Percentiles rank a stretch among this genome's conserved stretches.
These are phyloP conservation scores for Pseudogymnoascus sp. DNA, from an alignment of 2,329 filamentous ascomycete species.

Conservation along the genomic window DNA sequence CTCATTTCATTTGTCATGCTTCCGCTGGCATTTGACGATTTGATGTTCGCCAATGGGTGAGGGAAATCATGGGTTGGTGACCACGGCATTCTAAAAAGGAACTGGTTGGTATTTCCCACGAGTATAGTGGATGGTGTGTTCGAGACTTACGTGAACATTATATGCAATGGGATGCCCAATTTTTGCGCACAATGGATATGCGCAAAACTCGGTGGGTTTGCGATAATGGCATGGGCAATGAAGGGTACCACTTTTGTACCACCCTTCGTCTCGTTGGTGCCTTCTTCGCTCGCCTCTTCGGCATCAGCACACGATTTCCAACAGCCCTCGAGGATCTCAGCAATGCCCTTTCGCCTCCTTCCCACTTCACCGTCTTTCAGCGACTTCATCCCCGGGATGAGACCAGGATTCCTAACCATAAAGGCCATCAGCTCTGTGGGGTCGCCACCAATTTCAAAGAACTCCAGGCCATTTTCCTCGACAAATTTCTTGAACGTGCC, in stretches of 20 bases:
- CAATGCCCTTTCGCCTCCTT: slow-evolving; percentile 62
- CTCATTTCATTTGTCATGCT: slow-evolving; percentile 59
- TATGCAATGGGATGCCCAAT: slow-evolving; percentile 59
- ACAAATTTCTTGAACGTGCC: slow-evolving; percentile 50
- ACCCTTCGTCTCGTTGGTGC: slow-evolving; percentile 13
- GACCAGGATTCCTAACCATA: slow-evolving; percentile 79
- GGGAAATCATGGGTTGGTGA: slow-evolving; percentile 58
- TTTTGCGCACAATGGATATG: slow-evolving; percentile 66
- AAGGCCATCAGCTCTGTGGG: slow-evolving; percentile 70
- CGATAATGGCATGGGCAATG: slow-evolving; percentile 69
- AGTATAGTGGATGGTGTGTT: slow-evolving; percentile 9
- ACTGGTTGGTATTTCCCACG: not conserved
- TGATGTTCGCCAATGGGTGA: slow-evolving; percentile 57
- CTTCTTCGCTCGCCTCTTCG: slow-evolving; percentile 46
- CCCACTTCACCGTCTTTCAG: slow-evolving; percentile 67
- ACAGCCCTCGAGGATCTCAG: slow-evolving; percentile 67
- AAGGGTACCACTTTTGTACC: slow-evolving; percentile 38
- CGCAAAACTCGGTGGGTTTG: slow-evolving; percentile 64
- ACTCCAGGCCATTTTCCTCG: slow-evolving; percentile 58
- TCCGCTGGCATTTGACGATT: slow-evolving; percentile 51
- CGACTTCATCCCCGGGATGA: slow-evolving; percentile 73
- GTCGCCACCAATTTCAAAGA: slow-evolving; percentile 59
- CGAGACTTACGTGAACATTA: slow-evolving; percentile 71
- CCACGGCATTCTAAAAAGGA: slow-evolving; percentile 48
- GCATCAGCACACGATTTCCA: slow-evolving; percentile 77